Evolutionary conservation across 768 basidiomycete species (phyloP), one percentile per base, ranked within the genome.

Genomic region (Gymnopilus junonius): DNA sequence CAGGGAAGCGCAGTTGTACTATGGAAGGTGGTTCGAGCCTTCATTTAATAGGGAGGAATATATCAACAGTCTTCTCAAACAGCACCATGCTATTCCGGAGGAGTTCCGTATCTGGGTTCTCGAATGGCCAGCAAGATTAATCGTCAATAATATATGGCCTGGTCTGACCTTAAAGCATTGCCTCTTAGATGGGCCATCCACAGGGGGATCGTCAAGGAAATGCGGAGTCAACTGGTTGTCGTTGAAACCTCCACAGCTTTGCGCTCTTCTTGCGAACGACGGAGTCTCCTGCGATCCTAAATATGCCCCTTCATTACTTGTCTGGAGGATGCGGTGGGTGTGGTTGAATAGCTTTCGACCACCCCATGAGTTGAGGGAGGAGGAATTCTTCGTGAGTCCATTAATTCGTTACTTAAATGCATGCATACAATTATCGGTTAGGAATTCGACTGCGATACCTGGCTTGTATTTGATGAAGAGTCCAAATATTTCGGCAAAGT

Each of bases 41-140:
- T 8, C 8, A 7, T 61, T 61, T 35, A 29, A 61, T 12, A 14
- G 59, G 5, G 5, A 61, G 12, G 50, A 20, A 15, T 61, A 61
- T 27, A 61, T 61, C 34, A 23, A 51, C 14, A 25, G 27, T 15
- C 21, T 60, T 6, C 25, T n/a, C 8, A 45, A 3, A 10, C 63
- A 64, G 35, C 32, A 59, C 43, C 40, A 58, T 20, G 5, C 14
- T 11, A 45, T 58, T 8, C 64, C 64, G 3, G 56, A 61, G 20
- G 64, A 61, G 3, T 65, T 58, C 35, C 60, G 64, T 2, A 21
- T 64, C n/a, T 64, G 58, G 58, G 50, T 64, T 12, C 53, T 64
- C 12, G 63, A 64, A 55, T 64, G 63, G 63, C 63, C 63, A 12
- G 63, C 14, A 14, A 25, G 23, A 1, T 14, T 56, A 10, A 21